Conservation (phyloP, 345 rosid genomes). For the Camelina laxa region DNA sequence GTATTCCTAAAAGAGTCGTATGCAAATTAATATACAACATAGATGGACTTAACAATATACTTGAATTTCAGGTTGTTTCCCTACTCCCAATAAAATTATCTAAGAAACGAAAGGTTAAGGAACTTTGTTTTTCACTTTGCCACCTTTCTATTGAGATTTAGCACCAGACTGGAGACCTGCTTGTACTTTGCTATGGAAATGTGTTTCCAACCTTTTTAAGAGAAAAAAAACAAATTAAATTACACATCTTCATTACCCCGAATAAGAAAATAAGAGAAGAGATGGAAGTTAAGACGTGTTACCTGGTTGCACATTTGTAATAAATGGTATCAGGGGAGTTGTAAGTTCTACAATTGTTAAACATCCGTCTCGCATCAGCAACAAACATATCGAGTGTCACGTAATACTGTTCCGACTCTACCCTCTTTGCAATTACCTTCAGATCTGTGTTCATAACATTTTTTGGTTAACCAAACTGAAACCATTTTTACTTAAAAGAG, state of each 20-base stretch:
- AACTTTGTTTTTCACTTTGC: neutral
- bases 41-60: constrained; percentile 22
- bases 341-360: constrained; percentile 83
- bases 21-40: constrained; percentile 20
- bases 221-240: neutral
- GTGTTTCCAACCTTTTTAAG: constrained; percentile 65
- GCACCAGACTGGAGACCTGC: constrained; percentile 72
- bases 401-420: constrained; percentile 93
- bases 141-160: constrained; percentile 57
- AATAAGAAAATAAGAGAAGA: constrained; percentile 12
- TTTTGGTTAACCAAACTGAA: constrained; percentile 4
- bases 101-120: neutral
- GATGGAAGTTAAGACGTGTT: constrained; percentile 10
- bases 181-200: constrained; percentile 88
- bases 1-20: neutral
- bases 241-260: constrained; percentile 1
- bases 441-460: constrained; percentile 60
- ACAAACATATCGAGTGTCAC: constrained; percentile 95
- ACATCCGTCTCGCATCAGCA: constrained; percentile 96
- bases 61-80: neutral
- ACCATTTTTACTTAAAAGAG: neutral
- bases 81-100: constrained; percentile 3
- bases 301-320: constrained; percentile 88
- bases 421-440: constrained; percentile 89
- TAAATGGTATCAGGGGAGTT: constrained; percentile 95